These are phyloP conservation scores for Pittosporum tobira DNA, from an alignment of 129 eudicot species.

Conservation along the genomic window DNA sequence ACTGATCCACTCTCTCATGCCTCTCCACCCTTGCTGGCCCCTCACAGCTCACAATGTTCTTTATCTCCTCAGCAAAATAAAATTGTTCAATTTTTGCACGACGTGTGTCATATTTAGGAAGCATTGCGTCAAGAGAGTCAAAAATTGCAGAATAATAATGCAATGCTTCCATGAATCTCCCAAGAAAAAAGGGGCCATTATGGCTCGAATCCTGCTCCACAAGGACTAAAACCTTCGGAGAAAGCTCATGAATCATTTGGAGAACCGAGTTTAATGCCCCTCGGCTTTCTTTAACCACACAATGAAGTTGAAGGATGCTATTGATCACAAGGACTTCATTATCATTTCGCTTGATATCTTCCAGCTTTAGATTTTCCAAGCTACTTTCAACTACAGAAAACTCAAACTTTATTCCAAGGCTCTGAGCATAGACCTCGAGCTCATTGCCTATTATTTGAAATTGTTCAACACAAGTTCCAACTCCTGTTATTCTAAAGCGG, in stretches of 20 bases:
- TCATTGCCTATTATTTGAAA: constrained; percentile 44
- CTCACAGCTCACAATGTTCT: constrained; percentile 81
- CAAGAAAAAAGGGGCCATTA: constrained; percentile 66
- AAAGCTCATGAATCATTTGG: constrained; percentile 47
- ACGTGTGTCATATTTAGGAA: constrained; percentile 59
- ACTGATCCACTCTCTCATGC: constrained; percentile 75
- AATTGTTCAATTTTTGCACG: constrained; percentile 65
- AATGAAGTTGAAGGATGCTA: constrained; percentile 63
- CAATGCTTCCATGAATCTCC: constrained; percentile 72
- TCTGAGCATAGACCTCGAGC: constrained; percentile 44
- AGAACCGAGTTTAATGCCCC: constrained; percentile 72
- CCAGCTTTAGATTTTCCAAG: constrained; percentile 53
- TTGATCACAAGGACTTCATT: constrained; percentile 57
- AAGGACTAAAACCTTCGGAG: constrained; percentile 55
- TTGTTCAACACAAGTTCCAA: constrained; percentile 36
- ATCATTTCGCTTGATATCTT: constrained; percentile 39
- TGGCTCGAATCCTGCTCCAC: constrained; percentile 80
- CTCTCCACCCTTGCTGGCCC: constrained; percentile 79
- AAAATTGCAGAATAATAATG: constrained; percentile 76
- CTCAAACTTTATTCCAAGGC: constrained; percentile 41
- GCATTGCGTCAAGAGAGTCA: constrained; percentile 55
- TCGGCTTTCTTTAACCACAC: constrained; percentile 71
- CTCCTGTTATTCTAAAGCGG: constrained; percentile 59
- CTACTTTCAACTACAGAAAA: constrained; percentile 44
- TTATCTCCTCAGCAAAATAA: constrained; percentile 68